Evolutionary conservation across 2,329 filamentous ascomycete genomes (phyloP).

Genomic region (Colletotrichum endophyticum): DNA sequence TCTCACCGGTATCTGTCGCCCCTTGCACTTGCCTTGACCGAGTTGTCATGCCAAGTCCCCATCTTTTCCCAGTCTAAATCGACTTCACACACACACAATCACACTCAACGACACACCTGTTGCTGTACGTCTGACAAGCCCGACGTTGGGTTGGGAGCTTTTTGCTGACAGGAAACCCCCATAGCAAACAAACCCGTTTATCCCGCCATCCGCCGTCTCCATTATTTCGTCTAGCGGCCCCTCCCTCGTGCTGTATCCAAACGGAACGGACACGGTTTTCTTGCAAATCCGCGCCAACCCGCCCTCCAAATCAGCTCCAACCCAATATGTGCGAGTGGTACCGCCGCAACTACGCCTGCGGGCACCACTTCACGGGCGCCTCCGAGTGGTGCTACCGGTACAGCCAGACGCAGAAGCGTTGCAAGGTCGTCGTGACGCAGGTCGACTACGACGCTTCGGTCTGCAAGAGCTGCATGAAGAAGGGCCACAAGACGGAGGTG

Average conservation of each 20-base stretch:
- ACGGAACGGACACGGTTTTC: background rate
- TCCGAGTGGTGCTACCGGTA: constrained; percentile 21
- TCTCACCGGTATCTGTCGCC: constrained; percentile 16
- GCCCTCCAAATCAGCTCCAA: constrained; percentile 13
- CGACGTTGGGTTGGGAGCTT: background rate
- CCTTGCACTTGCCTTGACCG: constrained; percentile 17
- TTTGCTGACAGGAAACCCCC: background rate
- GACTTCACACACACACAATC: constrained; percentile 1
- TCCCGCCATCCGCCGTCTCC: background rate
- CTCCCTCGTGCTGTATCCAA: background rate
- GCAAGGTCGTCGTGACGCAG: constrained; percentile 17
- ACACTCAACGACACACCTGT: background rate
- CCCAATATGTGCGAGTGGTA: constrained; percentile 22
- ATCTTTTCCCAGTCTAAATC: background rate
- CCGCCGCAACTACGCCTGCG: constrained; percentile 22
- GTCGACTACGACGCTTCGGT: constrained; percentile 13
- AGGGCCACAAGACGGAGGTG: background rate
- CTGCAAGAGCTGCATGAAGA: constrained; percentile 11
- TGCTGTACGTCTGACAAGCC: background rate
- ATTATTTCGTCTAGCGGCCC: background rate
- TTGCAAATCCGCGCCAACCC: constrained; percentile 11
- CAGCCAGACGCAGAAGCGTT: constrained; percentile 21
- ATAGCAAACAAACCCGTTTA: background rate
- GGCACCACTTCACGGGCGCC: constrained; percentile 22
- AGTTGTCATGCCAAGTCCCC: constrained; percentile 15